Base-by-base conservation (phyloP, 805 yeast species). In the Kuraishia ogatae region DNA sequence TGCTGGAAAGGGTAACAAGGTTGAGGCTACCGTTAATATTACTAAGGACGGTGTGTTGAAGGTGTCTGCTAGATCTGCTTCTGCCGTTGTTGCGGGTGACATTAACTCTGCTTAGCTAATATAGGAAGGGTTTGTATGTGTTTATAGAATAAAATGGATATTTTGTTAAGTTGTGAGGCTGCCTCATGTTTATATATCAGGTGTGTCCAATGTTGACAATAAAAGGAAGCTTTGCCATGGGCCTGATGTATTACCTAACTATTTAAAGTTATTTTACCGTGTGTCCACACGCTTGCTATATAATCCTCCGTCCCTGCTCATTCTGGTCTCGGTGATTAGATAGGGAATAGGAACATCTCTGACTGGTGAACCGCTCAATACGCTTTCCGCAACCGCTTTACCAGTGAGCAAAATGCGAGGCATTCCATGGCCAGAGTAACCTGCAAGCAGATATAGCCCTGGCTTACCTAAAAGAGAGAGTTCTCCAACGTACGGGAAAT, bases 21-120 rank as follows among this genome's bases (percentile, higher is more conserved):
- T 92, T 61, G 97, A 88, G 72, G 77, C 85, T 54, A 77, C 80
- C 55, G 74, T 85, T 55, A 85, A 82, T 73, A 81, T 86, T 62
- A 78, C 84, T 56, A 80, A 77, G 63, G 87, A 84, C 57, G 85
- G 87, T 58, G 76, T 78, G 64, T 74, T 87, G 64, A 85, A 81
- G 65, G 72, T 85, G 60, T 78, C 84, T 57, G 89, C 83, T 51
- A 76, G 85, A 68, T 77, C 76, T 58, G 85, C 84, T 50, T 71
- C 74, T 35, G 71, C 69, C 58, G 77, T 77, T 54, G 80, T 71
- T 50, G 79, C 74, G 67, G 82, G 82, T 56, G 82, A 77, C 62
- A 59, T 78, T 56, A 54, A 66, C 56, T 63, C 67, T 57, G 50
- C 24, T 23, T 48, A 35, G n/a, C 3, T 35, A 13, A 8, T 8